Evolutionary conservation across 768 basidiomycete genomes (phyloP).

Genomic region (Asterophora lycoperdoides): DNA sequence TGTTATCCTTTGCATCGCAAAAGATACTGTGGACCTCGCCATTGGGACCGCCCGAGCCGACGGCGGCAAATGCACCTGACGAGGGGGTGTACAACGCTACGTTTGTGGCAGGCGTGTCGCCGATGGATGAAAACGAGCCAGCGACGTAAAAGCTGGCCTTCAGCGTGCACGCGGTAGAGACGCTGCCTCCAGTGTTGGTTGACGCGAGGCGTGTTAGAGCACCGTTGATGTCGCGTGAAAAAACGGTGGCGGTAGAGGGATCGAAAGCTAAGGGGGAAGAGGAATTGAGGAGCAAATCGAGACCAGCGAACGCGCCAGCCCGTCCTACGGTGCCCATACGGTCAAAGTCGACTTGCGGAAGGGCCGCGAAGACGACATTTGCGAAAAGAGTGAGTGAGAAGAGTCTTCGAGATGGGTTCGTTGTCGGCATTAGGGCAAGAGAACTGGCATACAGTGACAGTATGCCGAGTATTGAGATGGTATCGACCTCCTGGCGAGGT

Average conservation of each 20-base stretch:
- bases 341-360: slow-evolving; percentile 43
- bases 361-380: slow-evolving; percentile 30
- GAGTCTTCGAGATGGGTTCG: slow-evolving; percentile 19
- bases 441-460: slow-evolving; percentile 11
- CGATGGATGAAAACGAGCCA: slow-evolving; percentile 78
- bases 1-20: slow-evolving; percentile 64
- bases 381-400: slow-evolving; percentile 15
- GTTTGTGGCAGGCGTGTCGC: slow-evolving; percentile 56
- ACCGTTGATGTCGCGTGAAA: slow-evolving; percentile 63
- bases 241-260: slow-evolving; percentile 65
- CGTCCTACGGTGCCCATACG: slow-evolving; percentile 92
- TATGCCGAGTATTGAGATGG: slow-evolving; percentile 9
- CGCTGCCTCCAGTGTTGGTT: slow-evolving; percentile 75
- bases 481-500: slow-evolving; percentile 7
- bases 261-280: slow-evolving; percentile 52
- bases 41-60: slow-evolving; percentile 69
- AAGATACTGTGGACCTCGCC: slow-evolving; percentile 69
- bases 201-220: slow-evolving; percentile 65
- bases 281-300: slow-evolving; percentile 69
- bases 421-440: slow-evolving; percentile 21
- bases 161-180: slow-evolving; percentile 70
- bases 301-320: slow-evolving; percentile 82
- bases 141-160: slow-evolving; percentile 71
- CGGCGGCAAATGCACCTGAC: slow-evolving; percentile 50
- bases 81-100: slow-evolving; percentile 71